Evolutionary conservation across 78 protist species (phyloP).

Genomic region (Chrysochromulina parva): DNA sequence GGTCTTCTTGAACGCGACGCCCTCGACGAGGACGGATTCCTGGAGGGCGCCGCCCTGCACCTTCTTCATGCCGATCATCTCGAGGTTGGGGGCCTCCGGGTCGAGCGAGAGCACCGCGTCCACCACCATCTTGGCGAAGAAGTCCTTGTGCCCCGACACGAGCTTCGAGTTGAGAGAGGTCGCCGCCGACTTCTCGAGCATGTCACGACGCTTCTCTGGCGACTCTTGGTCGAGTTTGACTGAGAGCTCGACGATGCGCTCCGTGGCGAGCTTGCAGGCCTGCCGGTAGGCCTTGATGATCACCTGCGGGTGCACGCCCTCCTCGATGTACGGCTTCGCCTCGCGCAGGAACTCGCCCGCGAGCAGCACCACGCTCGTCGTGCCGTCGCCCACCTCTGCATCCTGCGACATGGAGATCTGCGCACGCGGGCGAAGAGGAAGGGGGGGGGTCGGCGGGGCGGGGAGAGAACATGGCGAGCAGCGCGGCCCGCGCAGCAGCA

Average conservation of each 20-base stretch:
- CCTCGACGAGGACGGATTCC: conserved; percentile 94
- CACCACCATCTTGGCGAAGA: conserved; percentile 90
- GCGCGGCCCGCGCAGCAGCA: too few relatives aligned
- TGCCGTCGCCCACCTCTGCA: conserved; percentile 99
- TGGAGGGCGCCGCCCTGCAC: conserved; percentile 92
- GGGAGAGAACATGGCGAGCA: too few relatives aligned
- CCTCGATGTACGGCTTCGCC: conserved; percentile 96
- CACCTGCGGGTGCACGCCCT: conserved; percentile 96
- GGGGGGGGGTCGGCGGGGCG: too few relatives aligned
- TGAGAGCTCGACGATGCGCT: neutral
- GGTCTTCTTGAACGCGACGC: conserved; percentile 99
- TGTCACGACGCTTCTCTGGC: conserved; percentile 2
- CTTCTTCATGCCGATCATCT: conserved; percentile 97
- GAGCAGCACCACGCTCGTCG: conserved; percentile 97
- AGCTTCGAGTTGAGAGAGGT: conserved; percentile 98
- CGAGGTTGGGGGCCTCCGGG: conserved; percentile 76
- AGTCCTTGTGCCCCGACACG: conserved; percentile 79
- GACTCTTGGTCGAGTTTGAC: neutral
- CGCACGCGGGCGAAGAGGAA: too few relatives aligned
- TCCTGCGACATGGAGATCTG: conserved; percentile 86
- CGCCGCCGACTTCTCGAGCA: conserved; percentile 90
- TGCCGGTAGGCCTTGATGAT: conserved; percentile 83
- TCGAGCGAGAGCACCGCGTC: conserved; percentile 86
- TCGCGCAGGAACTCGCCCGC: conserved; percentile 95
- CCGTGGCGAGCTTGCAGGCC: neutral